These are phyloP conservation scores for Botrytis byssoidea DNA, from an alignment of 2,329 filamentous ascomycete species.

Conservation along the genomic window DNA sequence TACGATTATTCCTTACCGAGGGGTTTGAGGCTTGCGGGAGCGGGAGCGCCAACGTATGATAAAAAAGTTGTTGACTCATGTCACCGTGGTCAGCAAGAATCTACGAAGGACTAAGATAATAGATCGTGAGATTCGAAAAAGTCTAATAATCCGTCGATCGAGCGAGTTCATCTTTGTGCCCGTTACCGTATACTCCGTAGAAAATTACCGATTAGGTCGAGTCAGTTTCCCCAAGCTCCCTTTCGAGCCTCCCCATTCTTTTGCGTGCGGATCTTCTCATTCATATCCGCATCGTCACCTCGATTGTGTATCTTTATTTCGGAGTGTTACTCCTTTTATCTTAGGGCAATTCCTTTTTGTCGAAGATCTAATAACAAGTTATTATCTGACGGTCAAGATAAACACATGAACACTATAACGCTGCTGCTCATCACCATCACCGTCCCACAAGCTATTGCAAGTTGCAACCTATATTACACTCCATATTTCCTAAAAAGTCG, in stretches of 20 bases:
- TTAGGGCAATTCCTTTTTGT: not conserved
- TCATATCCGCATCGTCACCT: not conserved
- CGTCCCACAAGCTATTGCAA: conserved; percentile 1
- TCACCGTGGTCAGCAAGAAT: conserved; percentile 11
- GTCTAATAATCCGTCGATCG: not conserved
- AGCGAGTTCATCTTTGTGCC: not conserved
- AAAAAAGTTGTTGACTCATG: not conserved
- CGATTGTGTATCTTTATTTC: not conserved
- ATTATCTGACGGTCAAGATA: not conserved
- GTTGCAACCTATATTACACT: not conserved
- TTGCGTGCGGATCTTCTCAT: not conserved
- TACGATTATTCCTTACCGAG: conserved; percentile 16
- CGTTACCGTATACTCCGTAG: not conserved
- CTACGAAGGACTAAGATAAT: not conserved
- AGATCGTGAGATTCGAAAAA: conserved; percentile 17
- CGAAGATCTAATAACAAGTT: not conserved
- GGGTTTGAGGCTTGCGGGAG: conserved; percentile 11
- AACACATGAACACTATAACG: not conserved
- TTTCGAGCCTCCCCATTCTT: not conserved
- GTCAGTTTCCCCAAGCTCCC: not conserved
- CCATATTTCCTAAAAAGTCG: conserved; percentile 13
- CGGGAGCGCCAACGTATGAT: conserved; percentile 16
- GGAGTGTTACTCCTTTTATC: not conserved
- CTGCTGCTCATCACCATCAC: not conserved
- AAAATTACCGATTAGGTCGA: conserved; percentile 10